Evolutionary conservation across 2,329 filamentous ascomycete genomes (phyloP).

Genomic region (Allantophomopsis lycopodina): DNA sequence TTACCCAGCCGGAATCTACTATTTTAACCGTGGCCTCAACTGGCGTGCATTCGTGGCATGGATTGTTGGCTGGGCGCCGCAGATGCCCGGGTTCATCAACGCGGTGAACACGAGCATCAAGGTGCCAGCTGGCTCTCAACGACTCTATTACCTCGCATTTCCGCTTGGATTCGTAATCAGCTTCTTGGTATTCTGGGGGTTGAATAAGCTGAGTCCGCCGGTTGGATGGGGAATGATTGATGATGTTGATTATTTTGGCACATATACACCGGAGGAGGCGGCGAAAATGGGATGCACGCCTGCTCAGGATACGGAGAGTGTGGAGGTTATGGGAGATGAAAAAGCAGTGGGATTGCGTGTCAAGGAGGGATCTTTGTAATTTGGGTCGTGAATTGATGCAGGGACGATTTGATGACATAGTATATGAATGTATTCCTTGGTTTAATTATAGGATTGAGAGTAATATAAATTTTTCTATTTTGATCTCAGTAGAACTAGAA

Average conservation of each 20-base stretch:
- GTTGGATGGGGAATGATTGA: slow-evolving; percentile 17
- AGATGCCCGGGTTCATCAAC: slow-evolving; percentile 17
- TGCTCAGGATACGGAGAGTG: not conserved
- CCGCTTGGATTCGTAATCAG: slow-evolving; percentile 24
- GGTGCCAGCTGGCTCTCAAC: slow-evolving; percentile 19
- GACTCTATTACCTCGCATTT: slow-evolving; percentile 27
- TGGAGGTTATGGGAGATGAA: not conserved
- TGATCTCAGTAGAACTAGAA: no score
- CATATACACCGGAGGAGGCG: slow-evolving; percentile 12
- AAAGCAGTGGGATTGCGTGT: not conserved
- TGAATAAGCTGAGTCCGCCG: slow-evolving; percentile 19
- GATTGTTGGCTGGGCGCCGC: slow-evolving; percentile 18
- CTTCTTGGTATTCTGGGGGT: slow-evolving; percentile 18
- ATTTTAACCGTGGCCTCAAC: slow-evolving; percentile 27
- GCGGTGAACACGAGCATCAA: slow-evolving; percentile 6
- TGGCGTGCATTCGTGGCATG: slow-evolving; percentile 25
- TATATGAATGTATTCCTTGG: no score
- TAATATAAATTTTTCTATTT: no score
- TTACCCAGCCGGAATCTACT: slow-evolving; percentile 23
- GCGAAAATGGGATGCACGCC: slow-evolving; percentile 2
- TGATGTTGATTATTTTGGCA: slow-evolving; percentile 19
- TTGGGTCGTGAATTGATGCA: no score
- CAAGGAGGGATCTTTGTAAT: no score
- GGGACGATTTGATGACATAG: no score
- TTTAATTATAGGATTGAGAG: no score